Evolutionary conservation across 345 rosid species (phyloP), one percentile per base, ranked within the genome.

Genomic region (Camelina hispida): DNA sequence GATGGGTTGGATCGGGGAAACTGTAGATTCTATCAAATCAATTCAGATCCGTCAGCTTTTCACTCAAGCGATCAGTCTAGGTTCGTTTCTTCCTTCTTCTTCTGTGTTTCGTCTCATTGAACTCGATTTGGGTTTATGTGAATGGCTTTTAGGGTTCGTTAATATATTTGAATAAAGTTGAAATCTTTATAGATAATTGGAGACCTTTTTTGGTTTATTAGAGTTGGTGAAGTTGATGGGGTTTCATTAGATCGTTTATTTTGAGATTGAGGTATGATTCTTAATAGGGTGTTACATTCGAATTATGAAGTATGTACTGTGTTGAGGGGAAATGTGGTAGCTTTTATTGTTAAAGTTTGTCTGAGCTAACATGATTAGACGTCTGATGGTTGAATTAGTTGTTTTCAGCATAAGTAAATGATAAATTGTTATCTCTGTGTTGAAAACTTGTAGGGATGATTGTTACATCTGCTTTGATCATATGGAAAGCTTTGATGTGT

Each of bases 401-500:
- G 62, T 16, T 48, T 58, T 38, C 2, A 4, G 47, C 46, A 3
- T 14, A 35, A 1, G 38, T 47, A 4, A 23, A 42, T 44, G 28
- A 57, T 4, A 20, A 40, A 4, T 9, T 48, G 32, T 62, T 61
- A 7, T 56, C 25, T 25, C 10, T 38, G 52, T 71, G 34, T 44
- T 58, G 56, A 11, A 43, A 28, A 37, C 12, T 77, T 40, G 43
- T 75, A 89, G 93, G 92, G 9, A 82, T 87, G 85, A 81, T 88
- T 66, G 84, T 85, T 3, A 63, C 91, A 0, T 86, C 91, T 55
- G 93, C 89, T 2, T 67, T 90, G 73, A 87, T 90, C n/a, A 74
- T 90, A 76, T 92, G 97, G 94, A 90, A 87, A 77, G 90, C 78
- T 18, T 76, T 92, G 84, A 85, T 86, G 84, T 86, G 83, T 66